Evolutionary conservation across 805 yeast genomes (phyloP).

Genomic region (Phaffomyces antillensis): DNA sequence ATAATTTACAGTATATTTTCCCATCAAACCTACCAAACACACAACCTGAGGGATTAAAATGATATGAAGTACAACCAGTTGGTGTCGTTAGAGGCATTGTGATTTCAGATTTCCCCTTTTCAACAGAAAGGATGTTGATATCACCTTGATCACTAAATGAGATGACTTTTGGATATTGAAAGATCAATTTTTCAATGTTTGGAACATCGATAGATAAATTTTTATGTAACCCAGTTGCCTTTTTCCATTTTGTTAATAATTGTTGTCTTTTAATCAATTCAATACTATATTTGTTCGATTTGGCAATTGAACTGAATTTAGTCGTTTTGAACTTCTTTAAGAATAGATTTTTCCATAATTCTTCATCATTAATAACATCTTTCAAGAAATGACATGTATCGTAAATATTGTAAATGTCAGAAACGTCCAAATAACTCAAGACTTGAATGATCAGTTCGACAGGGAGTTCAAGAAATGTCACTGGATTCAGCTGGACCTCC

Average conservation of each 20-base stretch:
- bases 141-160: constrained; percentile 15
- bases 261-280: constrained; percentile 28
- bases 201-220: constrained; percentile 4
- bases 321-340: constrained; percentile 22
- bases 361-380: constrained; percentile 31
- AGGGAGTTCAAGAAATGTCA: neutral
- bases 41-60: constrained; percentile 9
- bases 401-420: constrained; percentile 27
- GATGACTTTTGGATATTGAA: constrained; percentile 14
- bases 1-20: constrained; percentile 8
- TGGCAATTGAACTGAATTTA: constrained; percentile 31
- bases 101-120: constrained; percentile 11
- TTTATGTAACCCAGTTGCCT: constrained; percentile 10
- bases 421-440: constrained; percentile 29
- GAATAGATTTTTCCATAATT: constrained; percentile 35
- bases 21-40: constrained; percentile 19
- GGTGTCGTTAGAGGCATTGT: constrained; percentile 17
- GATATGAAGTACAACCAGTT: constrained; percentile 11
- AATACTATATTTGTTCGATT: constrained; percentile 26
- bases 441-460: constrained; percentile 15
- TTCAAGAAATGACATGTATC: constrained; percentile 25
- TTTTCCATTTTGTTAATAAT: constrained; percentile 16
- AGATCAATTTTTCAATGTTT: constrained; percentile 5
- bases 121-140: constrained; percentile 10
- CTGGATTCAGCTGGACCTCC: too few species aligned